phyloP scores from a whole-genome alignment of 2,329 filamentous ascomycete species.

The Fusarium anthophilum region DNA sequence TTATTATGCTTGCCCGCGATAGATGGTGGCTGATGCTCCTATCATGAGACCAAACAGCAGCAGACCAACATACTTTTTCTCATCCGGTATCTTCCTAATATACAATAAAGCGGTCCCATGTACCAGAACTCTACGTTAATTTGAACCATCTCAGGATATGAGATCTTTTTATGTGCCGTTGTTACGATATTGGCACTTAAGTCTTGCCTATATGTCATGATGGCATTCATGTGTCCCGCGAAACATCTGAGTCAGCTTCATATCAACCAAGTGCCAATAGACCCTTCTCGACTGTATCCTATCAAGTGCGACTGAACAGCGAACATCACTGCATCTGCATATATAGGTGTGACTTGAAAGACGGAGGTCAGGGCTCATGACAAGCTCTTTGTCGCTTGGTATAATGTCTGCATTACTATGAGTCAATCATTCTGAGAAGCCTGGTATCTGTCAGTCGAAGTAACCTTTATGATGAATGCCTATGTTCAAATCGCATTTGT shows the following conservation, averaged over 20 bases:
- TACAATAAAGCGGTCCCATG: fast-evolving
- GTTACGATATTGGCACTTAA: fast-evolving
- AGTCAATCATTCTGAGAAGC: fast-evolving
- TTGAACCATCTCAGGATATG: fast-evolving
- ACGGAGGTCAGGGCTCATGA: background rate
- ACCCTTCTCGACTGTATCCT: fast-evolving
- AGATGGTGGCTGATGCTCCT: background rate
- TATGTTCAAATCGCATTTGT: too few species aligned
- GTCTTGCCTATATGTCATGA: background rate
- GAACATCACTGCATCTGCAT: fast-evolving
- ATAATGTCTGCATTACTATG: fast-evolving
- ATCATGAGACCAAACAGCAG: background rate
- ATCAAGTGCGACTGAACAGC: too few species aligned
- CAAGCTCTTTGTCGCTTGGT: background rate
- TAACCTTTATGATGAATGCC: fast-evolving
- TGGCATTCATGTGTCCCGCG: background rate
- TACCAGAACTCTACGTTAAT: fast-evolving
- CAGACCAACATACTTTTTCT: background rate
- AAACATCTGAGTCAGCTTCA: too few species aligned
- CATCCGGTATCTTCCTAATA: too few species aligned
- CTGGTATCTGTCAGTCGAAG: fast-evolving
- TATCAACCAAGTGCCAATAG: fast-evolving
- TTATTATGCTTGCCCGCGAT: background rate
- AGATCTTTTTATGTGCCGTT: fast-evolving
- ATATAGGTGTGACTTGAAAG: background rate